Percentiles rank a stretch among this genome's conserved stretches.
phyloP scores from a whole-genome alignment of 176 grass and related monocot species.

The Raddia guianensis region DNA sequence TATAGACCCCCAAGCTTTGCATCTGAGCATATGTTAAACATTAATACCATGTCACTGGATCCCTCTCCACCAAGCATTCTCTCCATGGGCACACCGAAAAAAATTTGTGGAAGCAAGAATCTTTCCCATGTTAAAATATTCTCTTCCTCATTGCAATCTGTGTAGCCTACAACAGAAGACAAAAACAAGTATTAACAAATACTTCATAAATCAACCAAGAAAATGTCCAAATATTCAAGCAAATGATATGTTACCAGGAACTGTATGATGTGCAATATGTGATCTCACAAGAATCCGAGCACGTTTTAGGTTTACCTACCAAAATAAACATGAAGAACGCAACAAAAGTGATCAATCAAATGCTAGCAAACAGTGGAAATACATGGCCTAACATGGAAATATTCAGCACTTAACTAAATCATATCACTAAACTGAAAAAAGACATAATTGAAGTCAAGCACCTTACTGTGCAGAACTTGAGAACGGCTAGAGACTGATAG shows the following conservation, averaged over 20 bases:
- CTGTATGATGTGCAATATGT: conserved; percentile 68
- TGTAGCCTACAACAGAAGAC: conserved; percentile 54
- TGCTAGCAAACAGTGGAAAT: conserved; percentile 10
- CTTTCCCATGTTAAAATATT: conserved; percentile 91
- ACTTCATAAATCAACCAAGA: background rate
- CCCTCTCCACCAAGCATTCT: conserved; percentile 62
- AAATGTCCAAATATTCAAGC: conserved; percentile 26
- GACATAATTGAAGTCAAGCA: conserved; percentile 51
- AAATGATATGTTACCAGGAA: conserved; percentile 74
- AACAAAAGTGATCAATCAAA: background rate
- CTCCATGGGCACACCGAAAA: conserved; percentile 77
- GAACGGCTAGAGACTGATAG: conserved; percentile 80
- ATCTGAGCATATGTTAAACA: background rate
- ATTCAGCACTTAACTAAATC: conserved; percentile 8
- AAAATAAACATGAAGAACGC: conserved; percentile 26
- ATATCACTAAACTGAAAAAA: conserved; percentile 31
- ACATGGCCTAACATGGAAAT: conserved; percentile 18
- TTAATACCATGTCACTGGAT: conserved; percentile 61
- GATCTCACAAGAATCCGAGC: conserved; percentile 85
- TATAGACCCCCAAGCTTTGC: background rate
- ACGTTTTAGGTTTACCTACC: conserved; percentile 88
- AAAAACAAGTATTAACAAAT: conserved; percentile 16
- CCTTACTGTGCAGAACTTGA: conserved; percentile 95
- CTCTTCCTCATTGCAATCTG: conserved; percentile 82
- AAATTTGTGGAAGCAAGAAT: conserved; percentile 71